phyloP scores from a whole-genome alignment of 345 rosid genomes.

The Durio zibethinus region DNA sequence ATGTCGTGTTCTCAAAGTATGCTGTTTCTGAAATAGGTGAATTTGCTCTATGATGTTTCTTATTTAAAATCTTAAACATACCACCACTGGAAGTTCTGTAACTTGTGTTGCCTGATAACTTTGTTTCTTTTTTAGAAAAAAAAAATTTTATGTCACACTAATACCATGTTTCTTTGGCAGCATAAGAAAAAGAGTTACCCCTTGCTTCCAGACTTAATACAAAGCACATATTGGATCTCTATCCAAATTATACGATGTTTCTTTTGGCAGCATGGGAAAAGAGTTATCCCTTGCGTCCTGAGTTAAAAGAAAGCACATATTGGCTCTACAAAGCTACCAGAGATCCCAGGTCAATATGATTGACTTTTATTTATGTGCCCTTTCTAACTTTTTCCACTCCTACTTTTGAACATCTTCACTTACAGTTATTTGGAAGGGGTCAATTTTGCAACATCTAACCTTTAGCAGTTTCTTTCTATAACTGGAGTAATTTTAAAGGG shows the following conservation, averaged over 20 bases:
- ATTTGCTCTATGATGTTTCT: background rate
- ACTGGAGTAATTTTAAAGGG: background rate
- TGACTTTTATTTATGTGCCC: background rate
- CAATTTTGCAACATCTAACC: background rate
- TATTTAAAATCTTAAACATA: background rate
- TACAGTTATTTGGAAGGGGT: background rate
- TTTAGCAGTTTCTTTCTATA: background rate
- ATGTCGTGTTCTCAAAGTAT: background rate
- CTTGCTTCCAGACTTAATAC: slow-evolving; percentile 79
- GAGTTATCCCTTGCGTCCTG: slow-evolving; percentile 96
- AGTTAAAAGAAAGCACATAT: slow-evolving; percentile 93
- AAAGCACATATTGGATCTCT: slow-evolving; percentile 74
- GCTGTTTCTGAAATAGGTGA: background rate
- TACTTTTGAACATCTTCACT: background rate
- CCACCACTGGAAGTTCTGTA: background rate
- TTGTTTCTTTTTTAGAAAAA: background rate
- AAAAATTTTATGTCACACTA: background rate
- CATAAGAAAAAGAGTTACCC: slow-evolving; percentile 82
- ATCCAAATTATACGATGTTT: background rate
- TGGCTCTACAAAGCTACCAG: slow-evolving; percentile 98
- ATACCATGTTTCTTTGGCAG: slow-evolving; percentile 32
- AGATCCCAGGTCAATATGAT: slow-evolving; percentile 61
- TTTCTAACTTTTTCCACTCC: background rate
- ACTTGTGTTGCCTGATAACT: background rate
- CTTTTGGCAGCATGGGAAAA: slow-evolving; percentile 77